A percentile compares a stretch with the other conserved stretches of the same genome.
phyloP scores from a whole-genome alignment of 1,284 basidiomycete species.

The Apiotrichum veenhuisii region DNA sequence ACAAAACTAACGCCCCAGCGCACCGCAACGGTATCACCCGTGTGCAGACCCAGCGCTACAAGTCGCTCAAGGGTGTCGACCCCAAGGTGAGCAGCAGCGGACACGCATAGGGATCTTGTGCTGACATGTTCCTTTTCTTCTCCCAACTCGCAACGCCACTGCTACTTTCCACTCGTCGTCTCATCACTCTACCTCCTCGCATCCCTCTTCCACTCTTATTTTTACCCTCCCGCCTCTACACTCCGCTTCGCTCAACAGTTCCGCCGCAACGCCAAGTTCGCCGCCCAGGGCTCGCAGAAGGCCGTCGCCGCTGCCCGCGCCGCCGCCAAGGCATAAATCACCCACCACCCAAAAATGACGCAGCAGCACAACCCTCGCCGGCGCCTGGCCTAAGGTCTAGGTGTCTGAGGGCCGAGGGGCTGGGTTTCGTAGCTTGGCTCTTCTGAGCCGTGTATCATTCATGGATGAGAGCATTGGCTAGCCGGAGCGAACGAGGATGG shows the following conservation, averaged over 20 bases:
- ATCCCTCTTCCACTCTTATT: too few relatives aligned
- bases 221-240: background rate
- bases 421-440: conserved; percentile 2
- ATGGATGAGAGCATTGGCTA: conserved; percentile 22
- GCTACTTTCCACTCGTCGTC: too few relatives aligned
- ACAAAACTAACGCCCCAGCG: conserved; percentile 53
- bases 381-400: background rate
- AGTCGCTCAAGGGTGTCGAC: conserved; percentile 80
- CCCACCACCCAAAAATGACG: background rate
- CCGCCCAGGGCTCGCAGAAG: conserved; percentile 50
- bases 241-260: conserved; percentile 32
- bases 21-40: conserved; percentile 96
- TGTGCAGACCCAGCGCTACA: conserved; percentile 69
- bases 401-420: background rate
- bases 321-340: conserved; percentile 15
- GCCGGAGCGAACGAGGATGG: too few relatives aligned
- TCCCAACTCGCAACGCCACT: too few relatives aligned
- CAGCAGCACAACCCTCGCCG: too few relatives aligned
- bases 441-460: conserved; percentile 10
- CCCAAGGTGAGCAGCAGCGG: conserved; percentile 46
- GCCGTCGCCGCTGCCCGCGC: conserved; percentile 31
- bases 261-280: conserved; percentile 52
- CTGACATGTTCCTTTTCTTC: background rate
- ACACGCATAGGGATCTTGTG: background rate
- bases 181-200: background rate